These are phyloP conservation scores for Microstegium vimineum DNA, from an alignment of 176 grass and related monocot species.

Conservation along the genomic window DNA sequence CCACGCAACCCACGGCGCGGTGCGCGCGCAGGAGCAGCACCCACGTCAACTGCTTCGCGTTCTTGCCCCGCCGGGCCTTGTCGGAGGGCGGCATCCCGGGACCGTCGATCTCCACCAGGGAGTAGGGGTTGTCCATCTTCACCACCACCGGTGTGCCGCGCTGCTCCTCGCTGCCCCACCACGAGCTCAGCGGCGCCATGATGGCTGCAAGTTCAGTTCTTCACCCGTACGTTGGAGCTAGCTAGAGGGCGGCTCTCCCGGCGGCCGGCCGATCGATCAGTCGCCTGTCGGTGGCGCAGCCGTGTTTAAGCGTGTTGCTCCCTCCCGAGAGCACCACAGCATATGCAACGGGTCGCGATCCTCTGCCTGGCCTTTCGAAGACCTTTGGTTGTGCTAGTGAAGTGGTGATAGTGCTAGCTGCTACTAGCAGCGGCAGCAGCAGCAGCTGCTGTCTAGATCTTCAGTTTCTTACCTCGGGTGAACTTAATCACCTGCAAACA, in stretches of 20 bases:
- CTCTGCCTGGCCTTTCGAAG: neutral
- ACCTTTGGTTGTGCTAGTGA: conserved; percentile 32
- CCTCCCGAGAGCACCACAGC: conserved; percentile 3
- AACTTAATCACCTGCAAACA: conserved; percentile 22
- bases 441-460: conserved; percentile 17
- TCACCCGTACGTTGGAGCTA: too few relatives aligned
- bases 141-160: conserved; percentile 80
- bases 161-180: conserved; percentile 55
- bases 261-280: neutral
- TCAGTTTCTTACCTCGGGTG: conserved; percentile 24
- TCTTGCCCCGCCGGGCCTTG: conserved; percentile 69
- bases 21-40: conserved; percentile 79
- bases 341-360: too few relatives aligned
- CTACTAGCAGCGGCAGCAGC: neutral
- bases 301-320: conserved; percentile 21
- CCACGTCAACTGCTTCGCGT: conserved; percentile 96
- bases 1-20: conserved; percentile 77
- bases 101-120: conserved; percentile 81
- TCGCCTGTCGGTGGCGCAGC: too few relatives aligned
- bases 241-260: too few relatives aligned
- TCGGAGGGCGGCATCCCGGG: conserved; percentile 46
- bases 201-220: too few relatives aligned
- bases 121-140: conserved; percentile 97
- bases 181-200: conserved; percentile 42
- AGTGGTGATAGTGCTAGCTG: neutral